Conservation (phyloP, 1,139 yeast genomes). For the Yamadazyma spencermartinsiae region DNA sequence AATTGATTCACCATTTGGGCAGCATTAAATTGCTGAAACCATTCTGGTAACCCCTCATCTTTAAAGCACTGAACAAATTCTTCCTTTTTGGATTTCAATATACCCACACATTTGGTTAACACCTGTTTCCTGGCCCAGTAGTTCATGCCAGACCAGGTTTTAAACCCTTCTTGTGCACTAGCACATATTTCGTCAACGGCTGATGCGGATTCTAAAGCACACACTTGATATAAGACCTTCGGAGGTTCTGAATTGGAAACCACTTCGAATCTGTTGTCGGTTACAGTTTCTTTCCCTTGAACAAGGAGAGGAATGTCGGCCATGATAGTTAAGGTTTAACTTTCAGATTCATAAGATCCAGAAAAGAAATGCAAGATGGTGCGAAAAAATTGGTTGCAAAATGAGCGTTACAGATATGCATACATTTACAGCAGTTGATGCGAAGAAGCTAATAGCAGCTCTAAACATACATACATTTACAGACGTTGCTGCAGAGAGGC, state of each 20-base stretch:
- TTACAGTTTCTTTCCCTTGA: slow-evolving; percentile 19
- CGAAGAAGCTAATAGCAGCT: neutral
- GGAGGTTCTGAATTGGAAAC: slow-evolving; percentile 3
- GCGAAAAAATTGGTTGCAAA: neutral
- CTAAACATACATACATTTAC: too few species aligned
- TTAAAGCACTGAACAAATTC: slow-evolving; percentile 25
- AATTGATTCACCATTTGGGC: slow-evolving; percentile 24
- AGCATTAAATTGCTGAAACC: slow-evolving; percentile 41
- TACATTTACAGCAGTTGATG: neutral
- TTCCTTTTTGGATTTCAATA: slow-evolving; percentile 16
- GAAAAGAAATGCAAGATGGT: neutral
- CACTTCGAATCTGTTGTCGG: slow-evolving; percentile 8
- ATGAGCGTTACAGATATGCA: too few species aligned
- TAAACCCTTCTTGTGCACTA: slow-evolving; percentile 27
- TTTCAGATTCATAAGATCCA: too few species aligned
- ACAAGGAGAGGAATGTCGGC: slow-evolving; percentile 20
- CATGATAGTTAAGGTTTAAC: neutral
- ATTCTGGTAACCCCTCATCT: slow-evolving; percentile 38
- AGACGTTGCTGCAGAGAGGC: neutral
- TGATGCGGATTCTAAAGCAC: slow-evolving; percentile 8
- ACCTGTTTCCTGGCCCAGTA: slow-evolving; percentile 20
- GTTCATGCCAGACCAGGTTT: slow-evolving; percentile 24
- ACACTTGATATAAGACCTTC: slow-evolving; percentile 5
- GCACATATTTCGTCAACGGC: slow-evolving; percentile 16
- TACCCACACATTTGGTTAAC: slow-evolving; percentile 19